A percentile compares a stretch with the other conserved stretches of the same genome.
Evolutionary conservation across 2,329 filamentous ascomycete species (phyloP).

Genomic region (Neofusicoccum kwambonambiense): DNA sequence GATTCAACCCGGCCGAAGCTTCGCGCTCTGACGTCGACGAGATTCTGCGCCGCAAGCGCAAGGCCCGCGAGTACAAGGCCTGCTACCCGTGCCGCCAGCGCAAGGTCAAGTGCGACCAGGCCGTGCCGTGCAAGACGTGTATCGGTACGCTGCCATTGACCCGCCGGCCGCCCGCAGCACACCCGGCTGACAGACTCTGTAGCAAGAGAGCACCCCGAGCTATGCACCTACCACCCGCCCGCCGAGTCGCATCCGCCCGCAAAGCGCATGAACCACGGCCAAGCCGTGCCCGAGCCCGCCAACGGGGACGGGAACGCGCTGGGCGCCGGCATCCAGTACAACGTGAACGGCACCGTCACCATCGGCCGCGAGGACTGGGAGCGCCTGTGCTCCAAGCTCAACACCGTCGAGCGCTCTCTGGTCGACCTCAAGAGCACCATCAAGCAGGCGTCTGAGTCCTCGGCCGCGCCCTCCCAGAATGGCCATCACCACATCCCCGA

Average conservation of each 20-base stretch:
- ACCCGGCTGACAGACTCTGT: constrained; percentile 7
- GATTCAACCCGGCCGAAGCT: constrained; percentile 24
- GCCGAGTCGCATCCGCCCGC: constrained; percentile 41
- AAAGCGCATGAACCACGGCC: constrained; percentile 30
- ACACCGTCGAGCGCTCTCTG: constrained; percentile 48
- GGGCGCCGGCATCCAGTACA: constrained; percentile 19
- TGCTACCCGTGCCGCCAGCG: constrained; percentile 50
- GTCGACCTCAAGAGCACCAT: constrained; percentile 44
- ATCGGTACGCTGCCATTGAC: constrained; percentile 33
- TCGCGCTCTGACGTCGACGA: constrained; percentile 50
- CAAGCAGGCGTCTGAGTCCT: constrained; percentile 33
- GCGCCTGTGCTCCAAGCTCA: constrained; percentile 48
- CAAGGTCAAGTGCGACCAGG: constrained; percentile 49
- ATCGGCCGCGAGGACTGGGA: constrained; percentile 47
- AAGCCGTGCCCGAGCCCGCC: not conserved
- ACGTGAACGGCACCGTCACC: constrained; percentile 40
- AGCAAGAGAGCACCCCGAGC: constrained; percentile 48
- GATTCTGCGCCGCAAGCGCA: constrained; percentile 50
- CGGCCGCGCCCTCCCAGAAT: constrained; percentile 23
- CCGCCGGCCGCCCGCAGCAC: not conserved
- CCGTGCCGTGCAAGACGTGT: constrained; percentile 50
- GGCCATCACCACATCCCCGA: constrained; percentile 26
- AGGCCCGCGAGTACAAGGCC: constrained; percentile 51
- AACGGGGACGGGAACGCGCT: not conserved
- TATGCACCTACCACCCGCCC: constrained; percentile 46